Percentiles rank a stretch among this genome's conserved stretches.
phyloP scores from a whole-genome alignment of 31 red algal genomes.

The Odonthalia washingtoniensis region DNA sequence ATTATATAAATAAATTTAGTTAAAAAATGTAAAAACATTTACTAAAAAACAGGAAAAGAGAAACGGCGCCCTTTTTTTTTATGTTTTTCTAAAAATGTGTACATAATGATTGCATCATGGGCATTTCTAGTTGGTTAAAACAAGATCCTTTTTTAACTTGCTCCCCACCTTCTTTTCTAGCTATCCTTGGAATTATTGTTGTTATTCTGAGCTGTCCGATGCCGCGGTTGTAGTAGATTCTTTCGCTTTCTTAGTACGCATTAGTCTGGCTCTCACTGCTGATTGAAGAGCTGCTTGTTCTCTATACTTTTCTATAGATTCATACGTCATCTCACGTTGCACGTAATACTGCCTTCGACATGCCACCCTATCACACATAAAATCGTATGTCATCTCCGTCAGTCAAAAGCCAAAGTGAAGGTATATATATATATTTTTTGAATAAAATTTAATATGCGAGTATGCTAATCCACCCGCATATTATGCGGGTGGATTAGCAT shows the following conservation, averaged over 20 bases:
- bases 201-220: background rate
- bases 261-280: background rate
- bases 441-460: no score
- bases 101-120: no score
- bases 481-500: no score
- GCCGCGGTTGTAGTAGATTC: background rate
- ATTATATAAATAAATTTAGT: background rate
- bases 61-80: no score
- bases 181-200: background rate
- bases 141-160: background rate
- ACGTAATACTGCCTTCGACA: slow-evolving; percentile 57
- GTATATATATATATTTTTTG: no score
- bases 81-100: no score
- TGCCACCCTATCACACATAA: slow-evolving; percentile 33
- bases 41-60: no score
- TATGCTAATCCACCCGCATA: no score
- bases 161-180: background rate
- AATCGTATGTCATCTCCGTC: background rate
- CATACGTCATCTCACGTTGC: slow-evolving; percentile 55
- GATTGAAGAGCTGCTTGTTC: background rate
- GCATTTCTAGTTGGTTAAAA: background rate
- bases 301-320: background rate
- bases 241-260: background rate
- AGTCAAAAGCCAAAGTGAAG: background rate
- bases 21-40: background rate